Conservation (phyloP, 768 basidiomycete species). For the Mrakia blollopis region DNA sequence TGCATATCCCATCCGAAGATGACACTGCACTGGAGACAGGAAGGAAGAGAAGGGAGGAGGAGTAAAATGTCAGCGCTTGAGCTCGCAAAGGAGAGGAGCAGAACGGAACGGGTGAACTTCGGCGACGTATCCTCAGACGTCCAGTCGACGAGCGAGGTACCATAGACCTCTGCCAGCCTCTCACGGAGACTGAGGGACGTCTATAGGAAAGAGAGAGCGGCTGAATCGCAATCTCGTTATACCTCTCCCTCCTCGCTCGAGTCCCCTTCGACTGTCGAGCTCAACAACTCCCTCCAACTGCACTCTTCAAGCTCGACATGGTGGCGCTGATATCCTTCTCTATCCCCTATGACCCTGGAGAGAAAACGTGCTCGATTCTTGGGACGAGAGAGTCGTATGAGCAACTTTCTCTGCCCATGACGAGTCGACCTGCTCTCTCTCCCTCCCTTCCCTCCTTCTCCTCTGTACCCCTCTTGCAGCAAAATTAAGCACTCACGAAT, state of each 20-base stretch:
- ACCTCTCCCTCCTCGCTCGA: not conserved
- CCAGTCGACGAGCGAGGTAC: too few relatives aligned
- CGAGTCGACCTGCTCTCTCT: not conserved
- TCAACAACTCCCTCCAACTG: not conserved
- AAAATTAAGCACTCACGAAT: conserved; percentile 61
- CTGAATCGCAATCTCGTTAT: too few relatives aligned
- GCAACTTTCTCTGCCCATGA: not conserved
- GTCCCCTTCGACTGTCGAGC: not conserved
- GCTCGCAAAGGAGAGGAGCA: not conserved
- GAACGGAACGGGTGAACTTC: not conserved
- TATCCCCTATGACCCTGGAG: not conserved
- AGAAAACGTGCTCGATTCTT: too few relatives aligned
- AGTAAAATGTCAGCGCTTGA: not conserved
- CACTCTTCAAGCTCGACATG: not conserved
- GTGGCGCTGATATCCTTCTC: not conserved
- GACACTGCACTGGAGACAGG: conserved; percentile 20
- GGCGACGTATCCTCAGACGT: not conserved
- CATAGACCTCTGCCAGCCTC: too few relatives aligned
- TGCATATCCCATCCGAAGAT: conserved; percentile 79
- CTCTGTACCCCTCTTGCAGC: conserved; percentile 27
- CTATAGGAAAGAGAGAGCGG: too few relatives aligned
- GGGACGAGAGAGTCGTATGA: not conserved
- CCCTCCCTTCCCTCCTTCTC: not conserved
- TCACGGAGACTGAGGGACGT: too few relatives aligned
- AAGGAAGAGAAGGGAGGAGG: not conserved